Evolutionary conservation across 192 early-diverging fungal species (phyloP), one percentile per base, ranked within the genome.

Genomic region (Coemansia biformis): DNA sequence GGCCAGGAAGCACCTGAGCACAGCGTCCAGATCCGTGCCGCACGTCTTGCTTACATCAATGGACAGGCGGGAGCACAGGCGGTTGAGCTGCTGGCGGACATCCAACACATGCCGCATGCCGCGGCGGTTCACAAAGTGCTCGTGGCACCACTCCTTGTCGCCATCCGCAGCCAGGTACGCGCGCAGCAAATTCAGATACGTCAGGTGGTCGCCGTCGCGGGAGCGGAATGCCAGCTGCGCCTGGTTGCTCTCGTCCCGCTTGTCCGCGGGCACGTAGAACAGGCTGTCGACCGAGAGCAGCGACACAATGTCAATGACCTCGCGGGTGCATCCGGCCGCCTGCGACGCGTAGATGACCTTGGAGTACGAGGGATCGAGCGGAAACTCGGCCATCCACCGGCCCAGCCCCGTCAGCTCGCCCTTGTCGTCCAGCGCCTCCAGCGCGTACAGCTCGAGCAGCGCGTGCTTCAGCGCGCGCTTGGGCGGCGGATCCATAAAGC

Each of bases 401-500:
- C 91, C 92, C 22, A 92, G 75, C 6, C 77, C 59, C 12, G 91
- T 89, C 33, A 99, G 57, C 14, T 69, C 56, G 3, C 93, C 93
- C 4, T 79, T 63, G 49, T 92, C 88, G 54, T 91, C 80, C 38
- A 99, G 74, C 0, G 93, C 93, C 7, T 85, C 82, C 1, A 99
- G 76, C 3, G 92, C 85, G 72, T 84, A 92, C 13, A 99, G 75
- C 32, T 92, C 86, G 43, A 94, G 87, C 36, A 96, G 59, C 9
- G 96, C 92, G 17, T 86, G 79, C 28, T 88, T 63, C 39, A 99
- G 77, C 42, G 76, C 75, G 8, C 70, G 76, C 36, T 86, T 77
- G 0, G 87, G 82, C 7, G 96, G 93, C 19, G 81, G 78, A 54
- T 99, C 93, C 82, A 99, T 87, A 65, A 88, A 99, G 51, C 96